Base-by-base conservation (phyloP, 345 rosid genomes). In the Odontarrhena argentea region DNA sequence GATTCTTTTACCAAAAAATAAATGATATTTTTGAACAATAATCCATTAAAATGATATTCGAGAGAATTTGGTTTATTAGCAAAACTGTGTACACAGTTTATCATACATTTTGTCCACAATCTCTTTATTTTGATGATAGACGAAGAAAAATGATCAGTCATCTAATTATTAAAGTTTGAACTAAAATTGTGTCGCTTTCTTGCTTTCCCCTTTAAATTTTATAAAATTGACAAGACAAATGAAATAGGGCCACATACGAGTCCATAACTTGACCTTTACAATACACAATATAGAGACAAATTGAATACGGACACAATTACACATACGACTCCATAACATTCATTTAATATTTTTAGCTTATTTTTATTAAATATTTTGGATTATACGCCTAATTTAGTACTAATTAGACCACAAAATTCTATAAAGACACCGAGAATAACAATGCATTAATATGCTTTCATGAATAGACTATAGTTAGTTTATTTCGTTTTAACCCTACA, bases 121-220 rank as follows among this genome's bases (percentile, higher is more conserved):
- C 11, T 56, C 6, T 18, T 38, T 18, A 36, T 36, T 3, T 3
- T 56, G 18, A 38, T 18, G 15, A 37, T 32, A 11, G 22, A 18
- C 22, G 1, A 22, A 2, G 6, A 18, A 6, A 13, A 15, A 8
- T 14, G 9, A 5, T 24, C 34, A 6, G 36, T 18, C 1, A 57
- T 37, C 60, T 2, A 3, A 56, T 12, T 58, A 59, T 28, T 59
- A 26, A 28, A 57, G 40, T 57, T 40, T 35, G 52, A 65, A 65
- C 60, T 65, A 65, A 32, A 28, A 32, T 3, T n/a, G 8, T 67
- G 63, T 35, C 63, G 53, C 7, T 55, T 53, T 65, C 51, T 53
- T 41, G 22, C 4, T 7, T 10, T 22, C 30, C 41, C 6, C 3
- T 32, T 26, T 4, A 44, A 44, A 9, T 2, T 6, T 52, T 24